Base-by-base conservation (phyloP, 352 stramenopile genomes). In the Aphanomyces invadans region DNA sequence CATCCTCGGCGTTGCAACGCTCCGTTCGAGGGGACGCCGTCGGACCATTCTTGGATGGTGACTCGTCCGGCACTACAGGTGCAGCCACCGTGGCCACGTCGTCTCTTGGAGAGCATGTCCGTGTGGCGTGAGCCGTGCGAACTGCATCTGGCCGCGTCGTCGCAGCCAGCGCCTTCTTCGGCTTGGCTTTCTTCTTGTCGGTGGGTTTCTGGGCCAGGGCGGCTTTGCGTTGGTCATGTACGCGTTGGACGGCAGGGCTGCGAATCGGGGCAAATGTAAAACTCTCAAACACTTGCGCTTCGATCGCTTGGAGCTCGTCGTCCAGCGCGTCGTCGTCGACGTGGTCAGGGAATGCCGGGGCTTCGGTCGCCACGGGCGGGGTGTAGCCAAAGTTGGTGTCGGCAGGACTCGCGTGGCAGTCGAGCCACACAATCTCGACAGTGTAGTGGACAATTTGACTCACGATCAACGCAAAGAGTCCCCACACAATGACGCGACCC, bases 361-460 rank as follows among this genome's bases (percentile, higher is more conserved):
- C n/a, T n/a, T n/a, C n/a, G n/a, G n/a, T n/a, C n/a, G n/a, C n/a
- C n/a, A n/a, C n/a, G 44, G 44, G 44, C 0, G 25, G 52, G 25
- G 32, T n/a, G 17, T 45, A 60, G 28, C 52, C 52, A 36, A 45
- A 60, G 10, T 21, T 38, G 28, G 28, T 36, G 29, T 60, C 52
- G 10, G 36, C 32, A 19, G 28, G 52, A 3, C 4, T 21, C 52
- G 15, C 4, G 15, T 45, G n/a, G 10, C 9, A 12, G 31, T 60
- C 52, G 28, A 36, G 15, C 52, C 15, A 19, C 2, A 60, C 1
- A 10, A 49, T 46, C 1, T 52, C 17, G 33, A 45, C n/a, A 10
- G 55, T 64, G 55, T 64, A 64, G 55, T 48, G 25, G 1, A 64
- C 10, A 19, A 64, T 64, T 26, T 64, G 55, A 12, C 36, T 46